These are phyloP conservation scores for Tuber indicum DNA, from an alignment of 495 filamentous ascomycete genomes.

Conservation along the genomic window DNA sequence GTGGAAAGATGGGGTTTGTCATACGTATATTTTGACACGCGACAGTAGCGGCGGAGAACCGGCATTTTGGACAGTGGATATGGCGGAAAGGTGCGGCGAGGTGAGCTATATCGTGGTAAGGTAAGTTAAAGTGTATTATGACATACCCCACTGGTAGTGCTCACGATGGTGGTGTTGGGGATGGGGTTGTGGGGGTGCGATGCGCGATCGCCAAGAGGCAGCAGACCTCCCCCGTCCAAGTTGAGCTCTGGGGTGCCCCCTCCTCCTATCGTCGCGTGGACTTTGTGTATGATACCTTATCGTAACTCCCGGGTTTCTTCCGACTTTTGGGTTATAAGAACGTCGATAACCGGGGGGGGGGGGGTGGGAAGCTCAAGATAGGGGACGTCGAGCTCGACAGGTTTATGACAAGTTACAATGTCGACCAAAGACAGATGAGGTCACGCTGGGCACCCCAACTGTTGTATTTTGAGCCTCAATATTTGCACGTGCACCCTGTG, in stretches of 20 bases:
- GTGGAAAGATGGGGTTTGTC: constrained; percentile 4
- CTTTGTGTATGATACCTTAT: not conserved
- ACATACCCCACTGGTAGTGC: not conserved
- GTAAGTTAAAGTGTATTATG: not conserved
- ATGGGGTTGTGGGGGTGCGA: not conserved
- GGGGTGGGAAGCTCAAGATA: not conserved
- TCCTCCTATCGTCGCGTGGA: not conserved
- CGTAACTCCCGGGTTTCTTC: not conserved
- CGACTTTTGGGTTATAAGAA: not conserved
- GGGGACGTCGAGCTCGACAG: not conserved
- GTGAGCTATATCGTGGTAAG: not conserved
- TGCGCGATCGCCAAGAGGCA: not conserved
- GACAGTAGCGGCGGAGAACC: constrained; percentile 39
- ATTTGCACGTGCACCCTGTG: not conserved
- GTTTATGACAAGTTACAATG: not conserved
- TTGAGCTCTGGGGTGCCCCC: not conserved
- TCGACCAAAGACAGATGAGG: not conserved
- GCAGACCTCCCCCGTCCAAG: not conserved
- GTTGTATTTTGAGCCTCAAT: not conserved
- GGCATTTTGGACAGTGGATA: constrained; percentile 21
- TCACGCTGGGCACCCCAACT: not conserved
- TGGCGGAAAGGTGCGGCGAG: not conserved
- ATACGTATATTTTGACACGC: constrained; percentile 43
- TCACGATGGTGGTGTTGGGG: not conserved
- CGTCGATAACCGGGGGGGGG: not conserved